A percentile compares a stretch with the other conserved stretches of the same genome.
These are phyloP conservation scores for Epichloe baconii DNA, from an alignment of 2,329 filamentous ascomycete genomes.

Conservation along the genomic window DNA sequence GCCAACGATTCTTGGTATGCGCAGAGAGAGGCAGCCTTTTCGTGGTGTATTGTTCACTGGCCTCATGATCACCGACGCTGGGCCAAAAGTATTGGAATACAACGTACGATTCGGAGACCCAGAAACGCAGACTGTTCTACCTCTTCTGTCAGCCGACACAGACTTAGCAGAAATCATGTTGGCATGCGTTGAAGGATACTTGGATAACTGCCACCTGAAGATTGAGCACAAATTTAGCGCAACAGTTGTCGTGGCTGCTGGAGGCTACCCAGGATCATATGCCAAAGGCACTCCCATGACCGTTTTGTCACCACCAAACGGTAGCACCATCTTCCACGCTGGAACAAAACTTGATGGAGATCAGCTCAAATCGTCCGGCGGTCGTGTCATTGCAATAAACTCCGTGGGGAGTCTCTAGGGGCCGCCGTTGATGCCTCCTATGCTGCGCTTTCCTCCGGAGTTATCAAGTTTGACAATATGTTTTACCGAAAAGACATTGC, in stretches of 20 bases:
- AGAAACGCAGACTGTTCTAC: constrained; percentile 77
- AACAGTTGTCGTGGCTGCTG: constrained; percentile 87
- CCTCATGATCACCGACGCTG: constrained; percentile 77
- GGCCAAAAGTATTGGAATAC: constrained; percentile 79
- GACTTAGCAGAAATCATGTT: constrained; percentile 84
- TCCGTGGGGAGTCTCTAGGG: constrained; percentile 59
- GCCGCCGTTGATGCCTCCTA: constrained; percentile 85
- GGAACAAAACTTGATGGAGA: constrained; percentile 57
- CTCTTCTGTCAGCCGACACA: constrained; percentile 61
- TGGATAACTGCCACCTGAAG: constrained; percentile 56
- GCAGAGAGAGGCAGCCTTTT: constrained; percentile 61
- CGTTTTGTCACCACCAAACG: constrained; percentile 30
- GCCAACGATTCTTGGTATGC: constrained; percentile 82
- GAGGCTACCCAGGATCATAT: constrained; percentile 81
- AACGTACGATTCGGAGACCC: constrained; percentile 90
- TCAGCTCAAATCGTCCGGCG: constrained; percentile 65
- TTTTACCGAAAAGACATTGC: constrained; percentile 92
- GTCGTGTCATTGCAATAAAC: constrained; percentile 87
- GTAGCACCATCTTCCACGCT: constrained; percentile 76
- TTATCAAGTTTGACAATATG: constrained; percentile 74
- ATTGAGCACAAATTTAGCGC: constrained; percentile 62
- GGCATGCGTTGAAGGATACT: constrained; percentile 63
- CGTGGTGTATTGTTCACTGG: constrained; percentile 73
- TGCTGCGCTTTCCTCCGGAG: constrained; percentile 52
- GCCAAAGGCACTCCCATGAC: constrained; percentile 57